phyloP scores from a whole-genome alignment of 495 filamentous ascomycete species.

The Penicillium bialowiezense region DNA sequence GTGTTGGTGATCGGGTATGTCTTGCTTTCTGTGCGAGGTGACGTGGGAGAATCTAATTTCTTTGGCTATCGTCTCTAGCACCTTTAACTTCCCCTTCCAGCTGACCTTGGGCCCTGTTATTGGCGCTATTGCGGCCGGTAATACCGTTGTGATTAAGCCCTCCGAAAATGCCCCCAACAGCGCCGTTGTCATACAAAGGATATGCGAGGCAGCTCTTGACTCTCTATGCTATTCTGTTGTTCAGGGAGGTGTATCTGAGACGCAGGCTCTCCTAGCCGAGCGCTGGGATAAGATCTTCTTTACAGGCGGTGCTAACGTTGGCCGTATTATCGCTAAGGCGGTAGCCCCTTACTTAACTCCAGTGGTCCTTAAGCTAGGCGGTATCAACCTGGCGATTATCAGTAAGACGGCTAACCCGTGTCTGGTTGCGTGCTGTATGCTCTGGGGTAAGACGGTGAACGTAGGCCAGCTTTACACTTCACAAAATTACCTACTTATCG shows the following conservation, averaged over 20 bases:
- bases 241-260: slow-evolving; percentile 78
- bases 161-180: slow-evolving; percentile 74
- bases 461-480: slow-evolving; percentile 85
- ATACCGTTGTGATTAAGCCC: slow-evolving; percentile 86
- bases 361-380: slow-evolving; percentile 84
- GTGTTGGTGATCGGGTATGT: too few species aligned
- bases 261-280: slow-evolving; percentile 74
- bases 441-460: slow-evolving; percentile 85
- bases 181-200: slow-evolving; percentile 74
- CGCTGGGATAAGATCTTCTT: slow-evolving; percentile 99
- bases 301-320: slow-evolving; percentile 75
- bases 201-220: slow-evolving; percentile 72
- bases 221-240: slow-evolving; percentile 71
- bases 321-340: slow-evolving; percentile 84
- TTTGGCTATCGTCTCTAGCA: too few species aligned
- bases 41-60: too few species aligned
- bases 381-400: slow-evolving; percentile 85
- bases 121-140: slow-evolving; percentile 89
- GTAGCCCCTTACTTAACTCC: slow-evolving; percentile 91
- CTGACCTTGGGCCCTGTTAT: slow-evolving; percentile 74
- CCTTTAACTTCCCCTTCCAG: slow-evolving; percentile 90
- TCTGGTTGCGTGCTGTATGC: slow-evolving; percentile 74
- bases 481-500: slow-evolving; percentile 85
- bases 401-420: slow-evolving; percentile 74
- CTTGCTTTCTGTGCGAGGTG: too few species aligned